Percentiles rank a stretch among this genome's conserved stretches.
These are phyloP conservation scores for Pichia insulana DNA, from an alignment of 805 yeast species.

Conservation along the genomic window DNA sequence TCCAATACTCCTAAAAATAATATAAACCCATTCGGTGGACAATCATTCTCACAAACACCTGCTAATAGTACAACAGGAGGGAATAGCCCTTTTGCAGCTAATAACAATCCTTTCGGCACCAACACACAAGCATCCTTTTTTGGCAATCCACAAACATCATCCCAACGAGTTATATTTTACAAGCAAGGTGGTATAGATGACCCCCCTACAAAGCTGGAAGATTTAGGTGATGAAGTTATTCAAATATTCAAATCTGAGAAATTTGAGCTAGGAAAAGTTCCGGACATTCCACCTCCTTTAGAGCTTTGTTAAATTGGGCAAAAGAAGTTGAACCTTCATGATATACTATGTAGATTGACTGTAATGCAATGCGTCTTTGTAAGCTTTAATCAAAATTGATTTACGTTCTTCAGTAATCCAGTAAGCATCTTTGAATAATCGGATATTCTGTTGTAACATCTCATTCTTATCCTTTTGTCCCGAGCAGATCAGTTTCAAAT, in stretches of 20 bases:
- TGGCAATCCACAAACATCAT: too few relatives aligned
- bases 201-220: slow-evolving; percentile 24
- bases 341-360: background rate
- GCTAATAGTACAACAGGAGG: background rate
- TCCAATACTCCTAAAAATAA: too few relatives aligned
- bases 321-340: too few relatives aligned
- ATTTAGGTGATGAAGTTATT: slow-evolving; percentile 35
- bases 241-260: slow-evolving; percentile 38
- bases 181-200: slow-evolving; percentile 19
- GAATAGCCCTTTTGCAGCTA: background rate
- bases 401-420: slow-evolving; percentile 12
- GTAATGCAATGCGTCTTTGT: background rate
- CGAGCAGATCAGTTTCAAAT: slow-evolving; percentile 56
- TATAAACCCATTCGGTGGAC: background rate
- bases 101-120: background rate
- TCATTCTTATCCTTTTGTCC: slow-evolving; percentile 47
- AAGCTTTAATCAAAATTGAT: slow-evolving; percentile 3
- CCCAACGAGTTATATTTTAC: slow-evolving; percentile 3
- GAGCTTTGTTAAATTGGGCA: slow-evolving; percentile 25
- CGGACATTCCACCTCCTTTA: slow-evolving; percentile 66
- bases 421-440: slow-evolving; percentile 55
- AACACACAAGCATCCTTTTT: too few relatives aligned
- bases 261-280: slow-evolving; percentile 57
- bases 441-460: slow-evolving; percentile 48
- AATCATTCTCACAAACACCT: background rate